Evolutionary conservation across 768 basidiomycete species (phyloP), one percentile per base, ranked within the genome.

Genomic region (Stropharia rugosoannulata): DNA sequence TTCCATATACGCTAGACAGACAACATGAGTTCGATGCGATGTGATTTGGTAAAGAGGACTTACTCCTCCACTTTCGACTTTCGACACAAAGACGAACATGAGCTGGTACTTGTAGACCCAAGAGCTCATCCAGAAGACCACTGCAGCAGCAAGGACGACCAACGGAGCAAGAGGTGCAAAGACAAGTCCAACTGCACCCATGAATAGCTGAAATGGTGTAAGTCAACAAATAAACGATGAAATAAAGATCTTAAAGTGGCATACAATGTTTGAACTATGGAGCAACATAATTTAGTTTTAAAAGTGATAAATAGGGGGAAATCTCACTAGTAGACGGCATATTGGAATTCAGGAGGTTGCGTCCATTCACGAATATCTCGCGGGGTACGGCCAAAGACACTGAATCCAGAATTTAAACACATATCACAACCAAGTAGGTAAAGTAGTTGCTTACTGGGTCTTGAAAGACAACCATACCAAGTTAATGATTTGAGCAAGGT

Each of bases 31-130:
- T 51, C 44, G 37, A 44, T 27, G 13, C 47, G 40, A 1, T 38
- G 49, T 48, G 29, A 12, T 22, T 53, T 35, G 11, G 1, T 49
- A 44, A 38, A 5, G 42, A 11, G 44, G 19, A 82, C 90, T 61
- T 69, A 93, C 91, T 32, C 97, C 97, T 55, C 96, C 97, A 49
- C 88, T 92, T 72, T 99, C 97, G 12, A 94, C 90, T 59, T 86
- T 86, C 5, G 94, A 86, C 46, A 93, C 75, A 67, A 82, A 95
- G 55, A 96, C 93, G 69, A 96, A 98, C 86, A 98, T 94, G 48
- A 98, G 77, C 75, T 95, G 90, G 66, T 98, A 98, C 73, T 98
- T 99, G 79, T 95, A 93, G 18, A 93, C 90, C 79, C 85, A 85
- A 5, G 87, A 89, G 58, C 84, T 84, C 64, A 89, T 75, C 91